phyloP scores from a whole-genome alignment of 169 alveolate species.

The Toxoplasma gondii region DNA sequence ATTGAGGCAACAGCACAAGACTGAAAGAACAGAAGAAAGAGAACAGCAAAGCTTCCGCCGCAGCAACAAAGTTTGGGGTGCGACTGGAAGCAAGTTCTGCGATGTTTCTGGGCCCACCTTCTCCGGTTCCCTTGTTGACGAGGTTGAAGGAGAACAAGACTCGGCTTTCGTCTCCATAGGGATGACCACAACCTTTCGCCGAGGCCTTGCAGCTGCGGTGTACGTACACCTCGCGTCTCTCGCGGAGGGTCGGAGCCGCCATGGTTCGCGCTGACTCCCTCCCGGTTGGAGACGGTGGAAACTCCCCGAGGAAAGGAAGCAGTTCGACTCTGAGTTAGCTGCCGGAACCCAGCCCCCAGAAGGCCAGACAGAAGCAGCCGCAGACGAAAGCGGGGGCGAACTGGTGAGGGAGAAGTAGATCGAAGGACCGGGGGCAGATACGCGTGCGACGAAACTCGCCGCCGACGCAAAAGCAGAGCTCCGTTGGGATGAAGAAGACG shows the following conservation, averaged over 20 bases:
- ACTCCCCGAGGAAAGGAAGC: too few species aligned
- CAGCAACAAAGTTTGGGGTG: too few species aligned
- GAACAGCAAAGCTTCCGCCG: too few species aligned
- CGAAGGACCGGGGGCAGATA: not conserved
- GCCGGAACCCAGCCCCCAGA: too few species aligned
- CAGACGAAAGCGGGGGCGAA: not conserved
- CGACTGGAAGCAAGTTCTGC: too few species aligned
- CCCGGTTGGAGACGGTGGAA: too few species aligned
- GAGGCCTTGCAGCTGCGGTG: conserved; percentile 17
- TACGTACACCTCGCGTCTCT: conserved; percentile 38
- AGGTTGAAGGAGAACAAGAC: not conserved
- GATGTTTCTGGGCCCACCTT: too few species aligned
- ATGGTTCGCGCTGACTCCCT: not conserved
- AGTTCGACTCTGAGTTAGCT: too few species aligned
- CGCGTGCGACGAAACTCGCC: not conserved
- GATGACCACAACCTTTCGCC: not conserved
- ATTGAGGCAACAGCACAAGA: too few species aligned
- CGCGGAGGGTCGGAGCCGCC: not conserved
- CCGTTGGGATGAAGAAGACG: not conserved
- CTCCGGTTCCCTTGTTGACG: not conserved
- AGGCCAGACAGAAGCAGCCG: too few species aligned
- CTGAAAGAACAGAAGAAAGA: too few species aligned
- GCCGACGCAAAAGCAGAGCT: not conserved
- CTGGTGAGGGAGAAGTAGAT: not conserved
- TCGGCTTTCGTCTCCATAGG: not conserved